Conservation (phyloP, 2,329 filamentous ascomycete genomes). For the Neopestalotiopsis rosae region DNA sequence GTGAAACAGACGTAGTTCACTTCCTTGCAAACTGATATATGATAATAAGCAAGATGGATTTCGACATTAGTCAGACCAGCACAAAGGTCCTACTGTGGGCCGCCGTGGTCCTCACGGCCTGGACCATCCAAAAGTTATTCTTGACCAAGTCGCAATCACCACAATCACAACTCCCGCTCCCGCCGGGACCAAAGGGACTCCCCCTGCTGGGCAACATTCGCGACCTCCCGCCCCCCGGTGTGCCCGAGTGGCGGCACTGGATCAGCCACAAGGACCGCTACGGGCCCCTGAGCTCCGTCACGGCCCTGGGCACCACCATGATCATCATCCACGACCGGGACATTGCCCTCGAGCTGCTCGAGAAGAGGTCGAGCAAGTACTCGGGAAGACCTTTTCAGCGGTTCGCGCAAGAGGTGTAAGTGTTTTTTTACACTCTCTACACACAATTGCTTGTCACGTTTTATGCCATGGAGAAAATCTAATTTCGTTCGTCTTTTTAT, state of each 20-base stretch:
- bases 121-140: neutral
- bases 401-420: slow-evolving; percentile 43
- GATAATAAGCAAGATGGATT: neutral
- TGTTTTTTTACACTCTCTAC: neutral
- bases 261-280: slow-evolving; percentile 45
- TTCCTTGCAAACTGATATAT: no score
- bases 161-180: slow-evolving; percentile 33
- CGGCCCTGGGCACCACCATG: slow-evolving; percentile 45
- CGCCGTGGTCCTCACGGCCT: neutral
- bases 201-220: slow-evolving; percentile 56
- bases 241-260: slow-evolving; percentile 46
- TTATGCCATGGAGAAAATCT: neutral
- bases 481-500: neutral
- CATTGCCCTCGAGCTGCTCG: slow-evolving; percentile 43
- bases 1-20: no score
- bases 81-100: neutral
- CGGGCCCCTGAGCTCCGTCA: slow-evolving; percentile 44
- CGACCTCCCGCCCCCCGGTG: slow-evolving; percentile 49
- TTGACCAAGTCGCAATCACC: neutral
- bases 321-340: slow-evolving; percentile 45
- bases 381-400: slow-evolving; percentile 40
- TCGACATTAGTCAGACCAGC: neutral
- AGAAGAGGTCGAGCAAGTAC: slow-evolving; percentile 39
- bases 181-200: slow-evolving; percentile 54
- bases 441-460: no score